Percentiles rank a stretch among this genome's conserved stretches.
Evolutionary conservation across 2,329 filamentous ascomycete species (phyloP).

Genomic region (Sarocladiaceae sp.): DNA sequence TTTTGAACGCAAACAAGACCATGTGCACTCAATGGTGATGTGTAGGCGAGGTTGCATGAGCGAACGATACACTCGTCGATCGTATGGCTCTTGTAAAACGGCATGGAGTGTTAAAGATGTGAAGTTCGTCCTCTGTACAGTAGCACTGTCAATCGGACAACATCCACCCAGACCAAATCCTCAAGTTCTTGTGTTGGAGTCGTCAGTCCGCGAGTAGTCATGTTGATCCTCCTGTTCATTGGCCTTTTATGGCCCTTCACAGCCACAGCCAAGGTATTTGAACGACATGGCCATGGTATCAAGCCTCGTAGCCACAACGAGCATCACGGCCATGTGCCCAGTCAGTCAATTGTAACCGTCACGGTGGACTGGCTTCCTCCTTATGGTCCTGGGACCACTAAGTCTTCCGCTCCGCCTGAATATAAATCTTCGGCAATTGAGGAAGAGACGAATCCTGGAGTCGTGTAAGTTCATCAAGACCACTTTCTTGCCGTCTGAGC

Average conservation of each 20-base stretch:
- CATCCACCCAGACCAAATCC: not conserved
- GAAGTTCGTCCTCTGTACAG: no score
- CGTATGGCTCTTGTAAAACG: no score
- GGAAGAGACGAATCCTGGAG: not conserved
- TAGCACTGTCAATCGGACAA: no score
- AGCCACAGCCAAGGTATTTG: not conserved
- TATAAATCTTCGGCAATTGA: not conserved
- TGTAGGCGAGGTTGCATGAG: no score
- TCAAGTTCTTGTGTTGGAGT: not conserved
- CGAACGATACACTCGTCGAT: no score
- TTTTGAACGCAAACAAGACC: no score
- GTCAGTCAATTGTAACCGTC: not conserved
- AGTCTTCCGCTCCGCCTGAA: not conserved
- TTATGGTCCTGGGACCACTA: not conserved
- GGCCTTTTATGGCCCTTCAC: not conserved
- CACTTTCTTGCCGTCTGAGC: not conserved
- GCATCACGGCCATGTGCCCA: not conserved
- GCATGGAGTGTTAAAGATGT: no score
- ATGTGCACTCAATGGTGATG: no score
- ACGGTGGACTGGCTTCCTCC: conserved; percentile 2
- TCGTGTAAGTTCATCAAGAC: not conserved
- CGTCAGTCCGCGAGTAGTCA: not conserved
- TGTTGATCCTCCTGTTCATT: not conserved
- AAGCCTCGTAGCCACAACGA: not conserved
- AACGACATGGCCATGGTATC: not conserved